These are phyloP conservation scores for Spathaspora jeffriesii DNA, from an alignment of 1,139 yeast species.

Conservation along the genomic window DNA sequence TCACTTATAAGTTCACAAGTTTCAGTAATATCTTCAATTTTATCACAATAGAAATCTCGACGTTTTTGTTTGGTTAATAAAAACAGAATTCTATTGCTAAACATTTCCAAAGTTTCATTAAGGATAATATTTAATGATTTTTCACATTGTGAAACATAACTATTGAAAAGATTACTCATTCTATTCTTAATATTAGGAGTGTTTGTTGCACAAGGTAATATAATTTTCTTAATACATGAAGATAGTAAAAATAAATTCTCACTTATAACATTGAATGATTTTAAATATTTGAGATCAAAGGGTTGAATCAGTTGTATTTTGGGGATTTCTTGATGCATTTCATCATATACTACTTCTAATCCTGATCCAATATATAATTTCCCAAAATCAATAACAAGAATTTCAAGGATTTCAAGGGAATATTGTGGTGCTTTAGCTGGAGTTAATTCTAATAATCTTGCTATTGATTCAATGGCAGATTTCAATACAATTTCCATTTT, in stretches of 20 bases:
- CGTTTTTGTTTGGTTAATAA: conserved; percentile 48
- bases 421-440: conserved; percentile 66
- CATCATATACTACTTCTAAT: conserved; percentile 65
- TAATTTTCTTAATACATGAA: conserved; percentile 67
- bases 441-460: conserved; percentile 74
- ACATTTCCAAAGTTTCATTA: conserved; percentile 54
- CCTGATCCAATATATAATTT: conserved; percentile 74
- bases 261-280: conserved; percentile 55
- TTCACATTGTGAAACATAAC: conserved; percentile 69
- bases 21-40: conserved; percentile 64
- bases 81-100: conserved; percentile 46
- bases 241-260: conserved; percentile 70
- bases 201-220: conserved; percentile 71
- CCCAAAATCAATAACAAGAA: conserved; percentile 70
- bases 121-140: conserved; percentile 67
- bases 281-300: conserved; percentile 47
- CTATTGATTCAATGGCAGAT: conserved; percentile 76
- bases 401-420: conserved; percentile 66
- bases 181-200: conserved; percentile 61
- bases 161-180: conserved; percentile 66
- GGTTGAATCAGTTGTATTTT: conserved; percentile 20
- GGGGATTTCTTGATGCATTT: conserved; percentile 29
- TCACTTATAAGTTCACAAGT: conserved; percentile 66
- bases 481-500: conserved; percentile 67
- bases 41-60: conserved; percentile 38